Percentiles rank a stretch among this genome's conserved stretches.
Evolutionary conservation across 1,139 yeast genomes (phyloP).

Genomic region (Blastobotrys malaysiensis): DNA sequence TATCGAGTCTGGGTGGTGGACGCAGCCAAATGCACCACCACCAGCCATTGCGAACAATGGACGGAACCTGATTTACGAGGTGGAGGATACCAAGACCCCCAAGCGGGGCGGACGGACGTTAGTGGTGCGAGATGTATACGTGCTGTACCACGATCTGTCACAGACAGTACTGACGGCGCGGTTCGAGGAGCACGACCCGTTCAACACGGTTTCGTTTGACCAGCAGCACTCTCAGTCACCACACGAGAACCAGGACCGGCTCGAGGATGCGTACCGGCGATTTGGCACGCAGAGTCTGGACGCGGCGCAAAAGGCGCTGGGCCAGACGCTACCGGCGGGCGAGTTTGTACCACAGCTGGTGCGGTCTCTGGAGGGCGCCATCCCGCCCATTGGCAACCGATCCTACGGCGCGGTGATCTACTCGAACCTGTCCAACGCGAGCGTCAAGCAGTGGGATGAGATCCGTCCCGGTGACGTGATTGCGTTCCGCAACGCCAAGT

Average conservation of each 20-base stretch:
- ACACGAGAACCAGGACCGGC: constrained; percentile 40
- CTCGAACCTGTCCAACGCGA: constrained; percentile 53
- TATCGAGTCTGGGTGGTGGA: constrained; percentile 58
- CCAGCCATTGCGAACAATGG: constrained; percentile 43
- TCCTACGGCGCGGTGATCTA: constrained; percentile 72
- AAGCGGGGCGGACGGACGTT: constrained; percentile 55
- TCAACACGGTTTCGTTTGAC: constrained; percentile 44
- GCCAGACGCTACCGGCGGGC: constrained; percentile 22
- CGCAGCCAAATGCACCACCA: constrained; percentile 52
- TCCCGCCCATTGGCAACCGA: constrained; percentile 60
- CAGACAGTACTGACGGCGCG: constrained; percentile 52
- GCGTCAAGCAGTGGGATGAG: constrained; percentile 54
- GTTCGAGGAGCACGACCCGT: constrained; percentile 53
- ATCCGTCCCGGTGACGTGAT: constrained; percentile 80
- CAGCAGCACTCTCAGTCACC: constrained; percentile 47
- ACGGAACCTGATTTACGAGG: constrained; percentile 50
- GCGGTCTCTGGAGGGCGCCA: constrained; percentile 34
- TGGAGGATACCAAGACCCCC: constrained; percentile 50
- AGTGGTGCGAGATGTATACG: constrained; percentile 60
- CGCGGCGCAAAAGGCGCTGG: constrained; percentile 24
- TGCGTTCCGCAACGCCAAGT: constrained; percentile 67
- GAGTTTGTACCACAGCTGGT: constrained; percentile 34
- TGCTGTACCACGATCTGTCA: constrained; percentile 68
- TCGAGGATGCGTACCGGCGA: constrained; percentile 47
- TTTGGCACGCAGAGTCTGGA: constrained; percentile 31